Conservation (phyloP, 345 rosid genomes). For the Microcos paniculata region DNA sequence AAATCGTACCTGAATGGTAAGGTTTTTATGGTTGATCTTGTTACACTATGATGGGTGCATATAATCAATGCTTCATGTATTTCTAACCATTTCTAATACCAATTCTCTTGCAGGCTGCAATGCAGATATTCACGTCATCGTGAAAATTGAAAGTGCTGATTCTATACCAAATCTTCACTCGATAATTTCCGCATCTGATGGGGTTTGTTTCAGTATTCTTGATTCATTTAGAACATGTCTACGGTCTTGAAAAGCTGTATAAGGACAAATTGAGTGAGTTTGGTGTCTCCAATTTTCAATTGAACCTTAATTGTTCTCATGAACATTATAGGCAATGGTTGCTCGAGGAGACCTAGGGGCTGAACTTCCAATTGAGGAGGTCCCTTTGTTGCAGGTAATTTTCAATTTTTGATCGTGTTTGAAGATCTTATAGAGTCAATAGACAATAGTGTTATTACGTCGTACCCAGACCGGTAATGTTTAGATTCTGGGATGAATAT, state of each 20-base stretch:
- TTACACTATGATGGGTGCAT: not conserved
- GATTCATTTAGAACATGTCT: not conserved
- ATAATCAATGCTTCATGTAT: not conserved
- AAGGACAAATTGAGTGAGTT: not conserved
- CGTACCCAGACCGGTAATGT: not conserved
- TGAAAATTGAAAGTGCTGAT: slow-evolving; percentile 94
- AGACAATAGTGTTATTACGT: not conserved
- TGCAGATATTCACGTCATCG: slow-evolving; percentile 80
- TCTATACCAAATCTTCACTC: slow-evolving; percentile 92
- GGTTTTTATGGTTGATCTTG: not conserved
- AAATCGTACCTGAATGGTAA: slow-evolving; percentile 83
- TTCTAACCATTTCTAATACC: slow-evolving; percentile 20
- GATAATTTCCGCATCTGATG: slow-evolving; percentile 87
- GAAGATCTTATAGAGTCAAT: not conserved
- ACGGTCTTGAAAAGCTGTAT: not conserved
- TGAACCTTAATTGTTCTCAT: slow-evolving; percentile 5
- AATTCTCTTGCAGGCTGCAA: slow-evolving; percentile 58
- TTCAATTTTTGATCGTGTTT: not conserved
- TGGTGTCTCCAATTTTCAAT: not conserved
- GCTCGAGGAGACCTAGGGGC: slow-evolving; percentile 99
- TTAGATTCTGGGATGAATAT: not conserved
- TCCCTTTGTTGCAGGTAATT: slow-evolving; percentile 88
- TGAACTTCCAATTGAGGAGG: slow-evolving; percentile 98
- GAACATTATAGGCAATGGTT: slow-evolving; percentile 80
- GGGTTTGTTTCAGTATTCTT: slow-evolving; percentile 56